Conservation (phyloP, 1,139 yeast species). For the Spencermartinsiella ligniputridi region DNA sequence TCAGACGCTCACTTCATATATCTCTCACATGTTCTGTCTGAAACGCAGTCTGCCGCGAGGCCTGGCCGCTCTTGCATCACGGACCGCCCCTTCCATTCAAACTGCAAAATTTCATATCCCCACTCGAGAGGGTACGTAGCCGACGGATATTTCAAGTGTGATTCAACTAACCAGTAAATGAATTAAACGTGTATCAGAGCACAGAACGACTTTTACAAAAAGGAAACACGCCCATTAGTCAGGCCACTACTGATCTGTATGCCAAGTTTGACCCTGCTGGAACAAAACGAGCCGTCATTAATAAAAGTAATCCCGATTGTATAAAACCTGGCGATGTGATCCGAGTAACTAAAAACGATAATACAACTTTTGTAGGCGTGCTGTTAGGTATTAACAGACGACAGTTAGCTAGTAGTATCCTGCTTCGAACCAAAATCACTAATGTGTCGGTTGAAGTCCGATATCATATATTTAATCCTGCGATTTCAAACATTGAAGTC, state of each 20-base stretch:
- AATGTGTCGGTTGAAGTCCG: conserved; percentile 79
- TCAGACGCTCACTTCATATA: too few relatives aligned
- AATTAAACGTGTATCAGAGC: conserved; percentile 31
- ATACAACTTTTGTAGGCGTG: conserved; percentile 70
- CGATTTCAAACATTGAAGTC: conserved; percentile 66
- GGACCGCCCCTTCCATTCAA: too few relatives aligned
- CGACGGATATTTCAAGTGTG: background rate
- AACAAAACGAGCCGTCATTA: conserved; percentile 60
- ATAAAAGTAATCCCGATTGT: conserved; percentile 43
- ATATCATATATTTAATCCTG: conserved; percentile 74
- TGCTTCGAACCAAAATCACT: conserved; percentile 73
- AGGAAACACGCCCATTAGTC: conserved; percentile 48
- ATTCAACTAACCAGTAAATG: conserved; percentile 26
- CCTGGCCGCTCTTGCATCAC: background rate
- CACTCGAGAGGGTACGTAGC: too few relatives aligned
- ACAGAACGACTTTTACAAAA: conserved; percentile 33
- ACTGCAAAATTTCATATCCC: background rate
- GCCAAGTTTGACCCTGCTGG: conserved; percentile 68
- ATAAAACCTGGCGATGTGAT: conserved; percentile 79
- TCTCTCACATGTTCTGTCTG: too few relatives aligned
- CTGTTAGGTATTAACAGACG: conserved; percentile 70
- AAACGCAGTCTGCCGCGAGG: too few relatives aligned
- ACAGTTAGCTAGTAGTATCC: conserved; percentile 64
- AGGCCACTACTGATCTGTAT: conserved; percentile 47
- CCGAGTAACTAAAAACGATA: conserved; percentile 66